Percentiles rank a stretch among this genome's conserved stretches.
phyloP scores from a whole-genome alignment of 257 asterid genomes.

The Capsicum pubescens region DNA sequence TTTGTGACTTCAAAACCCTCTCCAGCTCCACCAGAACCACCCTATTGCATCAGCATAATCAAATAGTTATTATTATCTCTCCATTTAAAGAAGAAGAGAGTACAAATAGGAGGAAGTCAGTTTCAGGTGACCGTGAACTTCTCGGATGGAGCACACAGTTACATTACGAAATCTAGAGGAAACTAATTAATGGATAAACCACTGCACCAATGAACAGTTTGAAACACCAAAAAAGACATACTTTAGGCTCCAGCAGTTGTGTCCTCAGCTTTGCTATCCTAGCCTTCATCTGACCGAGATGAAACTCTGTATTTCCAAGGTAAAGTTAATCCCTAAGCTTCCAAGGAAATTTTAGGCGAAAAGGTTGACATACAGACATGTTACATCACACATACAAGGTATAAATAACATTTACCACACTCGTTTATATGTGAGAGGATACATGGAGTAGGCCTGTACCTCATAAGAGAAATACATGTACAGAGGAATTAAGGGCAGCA shows the following conservation, averaged over 20 bases:
- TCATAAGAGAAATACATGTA: constrained; percentile 1
- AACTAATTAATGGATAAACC: neutral
- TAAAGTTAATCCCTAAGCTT: constrained; percentile 3
- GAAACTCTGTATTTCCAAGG: constrained; percentile 66
- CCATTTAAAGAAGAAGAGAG: neutral
- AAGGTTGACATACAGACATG: neutral
- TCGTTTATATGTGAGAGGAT: neutral
- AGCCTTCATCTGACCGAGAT: constrained; percentile 98
- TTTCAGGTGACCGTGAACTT: neutral
- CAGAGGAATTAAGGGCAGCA: neutral
- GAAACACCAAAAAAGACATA: constrained; percentile 35
- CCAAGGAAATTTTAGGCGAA: neutral
- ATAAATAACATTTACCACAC: neutral
- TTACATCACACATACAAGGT: neutral
- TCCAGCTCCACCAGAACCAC: constrained; percentile 95
- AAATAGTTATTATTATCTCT: neutral
- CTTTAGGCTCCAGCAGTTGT: constrained; percentile 95
- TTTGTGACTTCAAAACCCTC: constrained; percentile 99
- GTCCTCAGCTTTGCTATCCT: constrained; percentile 99
- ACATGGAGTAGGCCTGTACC: neutral
- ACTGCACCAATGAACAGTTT: neutral
- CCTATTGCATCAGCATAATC: constrained; percentile 48
- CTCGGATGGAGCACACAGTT: neutral
- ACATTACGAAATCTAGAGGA: neutral
- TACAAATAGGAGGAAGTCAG: neutral